Percentiles rank a stretch among this genome's conserved stretches.
phyloP scores from a whole-genome alignment of 2,329 filamentous ascomycete genomes.

The Whalleya microplaca region DNA sequence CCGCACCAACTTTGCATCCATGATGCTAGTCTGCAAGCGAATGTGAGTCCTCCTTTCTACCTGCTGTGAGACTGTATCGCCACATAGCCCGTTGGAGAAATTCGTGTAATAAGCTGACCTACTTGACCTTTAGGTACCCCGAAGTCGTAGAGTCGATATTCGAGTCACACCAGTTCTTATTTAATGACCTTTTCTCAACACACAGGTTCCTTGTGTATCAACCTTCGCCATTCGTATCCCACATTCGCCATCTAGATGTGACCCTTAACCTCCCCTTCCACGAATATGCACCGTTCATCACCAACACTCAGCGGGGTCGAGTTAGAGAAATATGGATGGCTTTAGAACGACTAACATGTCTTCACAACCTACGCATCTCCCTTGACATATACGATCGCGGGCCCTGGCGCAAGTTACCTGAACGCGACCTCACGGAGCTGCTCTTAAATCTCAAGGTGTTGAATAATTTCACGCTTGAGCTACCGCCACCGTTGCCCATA shows the following conservation, averaged over 20 bases:
- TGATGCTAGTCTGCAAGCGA: conserved; percentile 38
- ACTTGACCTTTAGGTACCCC: conserved; percentile 30
- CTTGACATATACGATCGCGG: conserved; percentile 36
- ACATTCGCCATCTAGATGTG: conserved; percentile 35
- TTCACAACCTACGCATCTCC: conserved; percentile 35
- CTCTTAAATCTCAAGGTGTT: conserved; percentile 26
- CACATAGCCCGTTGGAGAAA: not conserved
- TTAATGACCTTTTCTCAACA: conserved; percentile 35
- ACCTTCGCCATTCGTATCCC: conserved; percentile 26
- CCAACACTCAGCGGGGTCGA: conserved; percentile 11
- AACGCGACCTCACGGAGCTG: conserved; percentile 24
- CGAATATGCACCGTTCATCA: conserved; percentile 31
- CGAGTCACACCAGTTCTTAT: conserved; percentile 35
- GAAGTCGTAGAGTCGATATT: conserved; percentile 38
- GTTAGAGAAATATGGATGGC: conserved; percentile 20
- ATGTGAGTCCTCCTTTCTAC: conserved; percentile 31
- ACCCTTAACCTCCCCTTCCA: conserved; percentile 32
- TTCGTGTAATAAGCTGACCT: conserved; percentile 1
- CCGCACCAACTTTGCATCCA: conserved; percentile 30
- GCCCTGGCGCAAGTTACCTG: conserved; percentile 37
- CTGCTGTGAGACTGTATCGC: not conserved
- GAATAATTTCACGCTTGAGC: conserved; percentile 32
- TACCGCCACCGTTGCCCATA: conserved; percentile 33
- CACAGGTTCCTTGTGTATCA: conserved; percentile 34
- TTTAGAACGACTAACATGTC: conserved; percentile 19